phyloP scores from a whole-genome alignment of 2,329 filamentous ascomycete species.

The Aspergillus cejpii region DNA sequence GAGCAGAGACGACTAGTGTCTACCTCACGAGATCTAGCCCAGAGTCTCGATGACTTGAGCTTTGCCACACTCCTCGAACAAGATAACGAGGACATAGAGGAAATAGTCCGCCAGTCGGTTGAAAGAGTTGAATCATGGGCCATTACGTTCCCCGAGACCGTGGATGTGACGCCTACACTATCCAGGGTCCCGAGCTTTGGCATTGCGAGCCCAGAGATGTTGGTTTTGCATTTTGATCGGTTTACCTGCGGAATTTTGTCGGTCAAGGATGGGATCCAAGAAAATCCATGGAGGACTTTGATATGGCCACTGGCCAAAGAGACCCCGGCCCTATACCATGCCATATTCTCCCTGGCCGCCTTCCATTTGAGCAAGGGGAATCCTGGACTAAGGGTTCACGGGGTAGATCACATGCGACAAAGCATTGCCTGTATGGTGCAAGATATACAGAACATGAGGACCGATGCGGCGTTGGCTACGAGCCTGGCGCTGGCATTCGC shows the following conservation, averaged over 20 bases:
- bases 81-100: slow-evolving; percentile 48
- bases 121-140: slow-evolving; percentile 31
- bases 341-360: slow-evolving; percentile 61
- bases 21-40: slow-evolving; percentile 6
- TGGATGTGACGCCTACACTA: slow-evolving; percentile 25
- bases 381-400: slow-evolving; percentile 53
- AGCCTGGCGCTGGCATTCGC: slow-evolving; percentile 62
- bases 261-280: slow-evolving; percentile 60
- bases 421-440: slow-evolving; percentile 55
- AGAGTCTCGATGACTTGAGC: slow-evolving; percentile 17
- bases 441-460: slow-evolving; percentile 57
- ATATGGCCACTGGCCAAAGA: slow-evolving; percentile 62
- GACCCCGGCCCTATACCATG: slow-evolving; percentile 61
- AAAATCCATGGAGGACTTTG: slow-evolving; percentile 65
- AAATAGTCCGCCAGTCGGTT: slow-evolving; percentile 44
- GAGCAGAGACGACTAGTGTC: slow-evolving; percentile 6
- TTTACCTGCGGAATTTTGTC: slow-evolving; percentile 65
- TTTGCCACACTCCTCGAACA: slow-evolving; percentile 32
- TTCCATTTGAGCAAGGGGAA: slow-evolving; percentile 59
- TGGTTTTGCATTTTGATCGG: slow-evolving; percentile 57
- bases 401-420: slow-evolving; percentile 62
- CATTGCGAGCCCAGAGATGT: slow-evolving; percentile 52
- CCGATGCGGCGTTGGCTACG: slow-evolving; percentile 62
- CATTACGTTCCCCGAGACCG: slow-evolving; percentile 31
- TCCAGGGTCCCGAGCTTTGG: slow-evolving; percentile 46